Evolutionary conservation across 2,329 filamentous ascomycete species (phyloP).

Genomic region (Botrytis galanthina): DNA sequence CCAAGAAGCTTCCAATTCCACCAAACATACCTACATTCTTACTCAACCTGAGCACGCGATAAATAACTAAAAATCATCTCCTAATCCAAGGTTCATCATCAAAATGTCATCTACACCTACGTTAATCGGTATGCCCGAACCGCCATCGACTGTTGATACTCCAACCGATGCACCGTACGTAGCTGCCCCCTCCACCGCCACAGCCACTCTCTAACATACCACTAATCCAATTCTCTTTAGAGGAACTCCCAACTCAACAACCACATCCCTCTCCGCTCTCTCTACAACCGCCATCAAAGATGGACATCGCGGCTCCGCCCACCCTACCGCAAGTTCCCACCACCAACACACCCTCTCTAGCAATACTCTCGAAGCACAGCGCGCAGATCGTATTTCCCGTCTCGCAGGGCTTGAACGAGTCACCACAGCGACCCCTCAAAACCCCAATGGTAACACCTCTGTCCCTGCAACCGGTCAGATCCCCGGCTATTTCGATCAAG

Average conservation of each 20-base stretch:
- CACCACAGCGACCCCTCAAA: constrained; percentile 61
- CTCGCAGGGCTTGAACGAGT: constrained; percentile 89
- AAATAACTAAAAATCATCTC: background rate
- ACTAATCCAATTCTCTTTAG: constrained; percentile 46
- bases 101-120: constrained; percentile 45
- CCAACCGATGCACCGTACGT: constrained; percentile 86
- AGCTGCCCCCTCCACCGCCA: constrained; percentile 23
- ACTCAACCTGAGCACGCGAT: background rate
- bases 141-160: constrained; percentile 78
- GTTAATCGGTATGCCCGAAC: constrained; percentile 79
- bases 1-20: background rate
- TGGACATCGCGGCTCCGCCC: constrained; percentile 80
- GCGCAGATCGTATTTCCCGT: constrained; percentile 91
- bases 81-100: background rate
- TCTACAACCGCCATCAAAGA: constrained; percentile 97
- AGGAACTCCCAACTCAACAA: constrained; percentile 89
- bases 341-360: constrained; percentile 60
- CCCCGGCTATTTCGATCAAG: constrained; percentile 78
- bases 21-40: background rate
- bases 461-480: constrained; percentile 38
- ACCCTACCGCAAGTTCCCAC: constrained; percentile 56
- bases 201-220: constrained; percentile 25
- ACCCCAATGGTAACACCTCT: constrained; percentile 39
- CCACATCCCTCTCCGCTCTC: constrained; percentile 85
- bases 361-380: constrained; percentile 82